A percentile compares a stretch with the other conserved stretches of the same genome.
These are phyloP conservation scores for Adansonia gregorii DNA, from an alignment of 441 rosid species.

Conservation along the genomic window DNA sequence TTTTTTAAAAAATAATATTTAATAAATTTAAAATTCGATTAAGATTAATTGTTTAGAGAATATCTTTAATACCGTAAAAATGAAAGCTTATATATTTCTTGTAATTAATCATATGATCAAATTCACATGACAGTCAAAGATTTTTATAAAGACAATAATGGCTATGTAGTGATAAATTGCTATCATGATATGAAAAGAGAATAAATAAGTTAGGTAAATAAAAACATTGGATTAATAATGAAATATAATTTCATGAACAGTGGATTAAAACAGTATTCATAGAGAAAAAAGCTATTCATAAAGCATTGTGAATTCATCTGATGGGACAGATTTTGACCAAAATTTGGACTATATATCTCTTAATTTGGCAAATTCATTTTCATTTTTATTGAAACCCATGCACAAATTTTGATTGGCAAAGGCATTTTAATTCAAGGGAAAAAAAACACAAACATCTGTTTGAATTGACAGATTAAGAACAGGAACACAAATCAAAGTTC, in stretches of 20 bases:
- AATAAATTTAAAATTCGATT: too few relatives aligned
- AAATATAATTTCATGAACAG: not conserved
- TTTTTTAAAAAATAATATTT: too few relatives aligned
- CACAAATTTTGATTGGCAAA: not conserved
- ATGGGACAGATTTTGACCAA: not conserved
- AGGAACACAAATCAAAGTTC: not conserved
- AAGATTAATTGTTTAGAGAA: too few relatives aligned
- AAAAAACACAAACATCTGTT: not conserved
- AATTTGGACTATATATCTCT: not conserved
- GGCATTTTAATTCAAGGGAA: not conserved
- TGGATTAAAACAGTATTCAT: not conserved
- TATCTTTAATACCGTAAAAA: too few relatives aligned
- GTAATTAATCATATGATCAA: too few relatives aligned
- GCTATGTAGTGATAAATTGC: not conserved
- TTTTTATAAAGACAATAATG: not conserved
- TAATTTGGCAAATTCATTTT: not conserved
- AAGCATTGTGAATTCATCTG: not conserved
- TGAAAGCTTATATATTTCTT: too few relatives aligned
- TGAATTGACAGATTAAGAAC: not conserved
- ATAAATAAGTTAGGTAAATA: not conserved
- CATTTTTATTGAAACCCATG: not conserved
- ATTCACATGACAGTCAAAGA: not conserved
- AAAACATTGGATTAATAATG: not conserved
- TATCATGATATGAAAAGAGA: conserved; percentile 11
- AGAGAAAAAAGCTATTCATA: not conserved